Base-by-base conservation (phyloP, 352 stramenopile genomes). In the Ochromonadaceae sp. region DNA sequence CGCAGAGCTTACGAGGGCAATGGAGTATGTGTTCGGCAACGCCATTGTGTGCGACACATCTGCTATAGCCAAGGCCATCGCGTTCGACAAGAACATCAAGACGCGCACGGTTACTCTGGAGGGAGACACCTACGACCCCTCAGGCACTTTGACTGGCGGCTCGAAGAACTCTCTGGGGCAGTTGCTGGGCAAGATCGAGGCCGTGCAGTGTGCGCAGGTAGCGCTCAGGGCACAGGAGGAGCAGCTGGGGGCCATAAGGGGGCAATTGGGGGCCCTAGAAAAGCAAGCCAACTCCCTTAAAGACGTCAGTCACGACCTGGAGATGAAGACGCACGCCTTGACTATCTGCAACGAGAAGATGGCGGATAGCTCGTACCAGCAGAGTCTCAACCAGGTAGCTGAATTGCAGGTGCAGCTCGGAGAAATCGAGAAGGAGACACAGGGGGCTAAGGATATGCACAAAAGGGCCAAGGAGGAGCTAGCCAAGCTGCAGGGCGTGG, bases 1-100 rank as follows among this genome's bases (percentile, higher is more conserved):
- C 70, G 78, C 88, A 38, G 87, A 97, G 31, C 79, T 99, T 14
- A 70, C 81, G 26, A 84, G 79, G 44, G 92, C 92, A 2, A 97
- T 99, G 74, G 84, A 98, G 68, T 96, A 98, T 70, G 88, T 95
- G 7, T 98, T 99, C 73, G 94, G 94, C n/a, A 86, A 81, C 25
- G 90, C 87, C n/a, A 79, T 99, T 63, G 89, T 99, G 47, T 97
- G 95, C 65, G 90, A 98, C 65, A 91, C 78, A 14, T 91, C 87
- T 43, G 87, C 96, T 59, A 84, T 96, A 66, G 84, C 84, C 0
- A 86, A 85, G 60, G 63, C 74, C n/a, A 83, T 91, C 59, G 81
- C 81, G 46, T 80, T 80, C 46, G 42, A 75, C 42, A 17, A 9
- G 36, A 34, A 30, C 10, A 43, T 71, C 26, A 28, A 92, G 68